Conservation (phyloP, 805 yeast genomes). For the Saccharomycopsis fibuligera region DNA sequence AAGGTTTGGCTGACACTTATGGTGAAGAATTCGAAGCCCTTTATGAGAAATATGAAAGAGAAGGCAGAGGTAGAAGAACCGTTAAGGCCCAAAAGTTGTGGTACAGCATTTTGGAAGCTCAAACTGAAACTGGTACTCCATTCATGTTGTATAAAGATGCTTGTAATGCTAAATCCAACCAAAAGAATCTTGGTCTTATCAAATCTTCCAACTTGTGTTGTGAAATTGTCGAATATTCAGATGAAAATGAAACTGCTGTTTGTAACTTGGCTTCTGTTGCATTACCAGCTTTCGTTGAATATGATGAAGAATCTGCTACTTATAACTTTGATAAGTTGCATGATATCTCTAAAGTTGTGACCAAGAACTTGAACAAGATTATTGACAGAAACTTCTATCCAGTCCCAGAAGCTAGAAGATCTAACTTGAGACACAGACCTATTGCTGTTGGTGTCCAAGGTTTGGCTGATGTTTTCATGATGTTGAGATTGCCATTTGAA, state of each 20-base stretch:
- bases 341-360: constrained; percentile 66
- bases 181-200: constrained; percentile 85
- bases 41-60: constrained; percentile 66
- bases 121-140: constrained; percentile 95
- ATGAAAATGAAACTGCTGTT: constrained; percentile 90
- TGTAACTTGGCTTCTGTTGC: constrained; percentile 93
- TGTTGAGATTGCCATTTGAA: constrained; percentile 79
- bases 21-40: constrained; percentile 78
- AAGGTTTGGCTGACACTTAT: constrained; percentile 74
- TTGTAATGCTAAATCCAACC: constrained; percentile 82
- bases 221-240: constrained; percentile 88
- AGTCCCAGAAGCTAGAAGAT: constrained; percentile 60
- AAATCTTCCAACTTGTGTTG: constrained; percentile 92
- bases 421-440: constrained; percentile 84
- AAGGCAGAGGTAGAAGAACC: constrained; percentile 56
- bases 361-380: constrained; percentile 71
- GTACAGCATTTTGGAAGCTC: constrained; percentile 85
- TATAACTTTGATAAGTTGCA: constrained; percentile 76
- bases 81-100: constrained; percentile 86
- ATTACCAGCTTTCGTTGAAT: constrained; percentile 66
- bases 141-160: constrained; percentile 92
- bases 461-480: constrained; percentile 81
- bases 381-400: constrained; percentile 88
- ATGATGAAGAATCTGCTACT: constrained; percentile 37
- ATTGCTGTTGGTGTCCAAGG: constrained; percentile 99